Percentiles rank a stretch among this genome's conserved stretches.
These are phyloP conservation scores for Quercus cerris DNA, from an alignment of 306 rosid species.

Conservation along the genomic window DNA sequence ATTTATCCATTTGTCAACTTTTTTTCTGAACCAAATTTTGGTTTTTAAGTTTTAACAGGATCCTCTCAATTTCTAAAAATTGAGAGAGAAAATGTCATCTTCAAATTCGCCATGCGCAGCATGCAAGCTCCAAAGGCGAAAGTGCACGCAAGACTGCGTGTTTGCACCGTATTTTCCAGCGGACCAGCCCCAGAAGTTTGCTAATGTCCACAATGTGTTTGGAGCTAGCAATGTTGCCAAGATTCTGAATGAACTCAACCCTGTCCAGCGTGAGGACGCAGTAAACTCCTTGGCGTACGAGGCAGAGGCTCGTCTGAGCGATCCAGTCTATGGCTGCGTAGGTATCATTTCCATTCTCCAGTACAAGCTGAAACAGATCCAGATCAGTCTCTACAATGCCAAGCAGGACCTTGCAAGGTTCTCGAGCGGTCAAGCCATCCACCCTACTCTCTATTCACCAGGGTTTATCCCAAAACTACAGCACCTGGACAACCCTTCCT, in stretches of 20 bases:
- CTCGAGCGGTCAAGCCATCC: slow-evolving; percentile 60
- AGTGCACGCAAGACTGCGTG: slow-evolving; percentile 90
- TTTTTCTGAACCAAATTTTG: no score
- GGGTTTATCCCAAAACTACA: slow-evolving; percentile 31
- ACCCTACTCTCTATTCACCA: slow-evolving; percentile 21
- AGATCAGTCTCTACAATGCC: slow-evolving; percentile 51
- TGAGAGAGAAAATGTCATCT: slow-evolving; percentile 29
- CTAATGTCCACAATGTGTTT: slow-evolving; percentile 78
- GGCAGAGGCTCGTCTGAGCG: slow-evolving; percentile 80
- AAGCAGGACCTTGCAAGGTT: slow-evolving; percentile 70
- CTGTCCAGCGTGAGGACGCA: slow-evolving; percentile 77
- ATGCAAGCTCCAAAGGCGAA: slow-evolving; percentile 72
- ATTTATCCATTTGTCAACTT: not conserved
- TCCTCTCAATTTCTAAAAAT: not conserved
- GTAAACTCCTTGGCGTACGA: slow-evolving; percentile 87
- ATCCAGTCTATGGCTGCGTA: slow-evolving; percentile 90
- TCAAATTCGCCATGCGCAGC: slow-evolving; percentile 91
- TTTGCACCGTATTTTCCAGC: slow-evolving; percentile 97
- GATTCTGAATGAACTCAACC: slow-evolving; percentile 67
- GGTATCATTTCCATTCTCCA: slow-evolving; percentile 89
- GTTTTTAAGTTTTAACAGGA: no score
- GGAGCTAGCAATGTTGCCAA: slow-evolving; percentile 93
- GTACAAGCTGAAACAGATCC: slow-evolving; percentile 54
- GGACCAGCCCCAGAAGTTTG: slow-evolving; percentile 78
- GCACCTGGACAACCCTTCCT: slow-evolving; percentile 24